Evolutionary conservation across 768 basidiomycete species (phyloP).

Genomic region (Tricholomella constricta): DNA sequence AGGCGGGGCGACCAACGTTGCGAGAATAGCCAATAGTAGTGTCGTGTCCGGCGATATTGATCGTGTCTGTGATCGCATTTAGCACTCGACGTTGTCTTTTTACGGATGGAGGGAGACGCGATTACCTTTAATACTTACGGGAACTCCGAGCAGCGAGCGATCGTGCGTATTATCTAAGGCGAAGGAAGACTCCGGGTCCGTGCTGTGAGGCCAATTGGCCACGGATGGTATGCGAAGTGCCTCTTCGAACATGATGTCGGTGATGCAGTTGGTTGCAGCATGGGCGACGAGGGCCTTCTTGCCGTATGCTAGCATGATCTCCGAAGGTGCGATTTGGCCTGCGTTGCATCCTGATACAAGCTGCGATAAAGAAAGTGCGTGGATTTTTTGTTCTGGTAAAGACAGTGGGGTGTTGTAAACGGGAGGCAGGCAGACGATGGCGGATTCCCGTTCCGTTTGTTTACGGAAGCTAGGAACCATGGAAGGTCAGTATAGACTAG

Average conservation of each 20-base stretch:
- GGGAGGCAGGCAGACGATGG: slow-evolving; percentile 42
- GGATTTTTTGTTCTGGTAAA: slow-evolving; percentile 45
- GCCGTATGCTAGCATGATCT: slow-evolving; percentile 52
- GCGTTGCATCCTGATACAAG: slow-evolving; percentile 47
- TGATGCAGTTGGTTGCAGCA: slow-evolving; percentile 63
- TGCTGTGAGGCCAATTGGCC: slow-evolving; percentile 40
- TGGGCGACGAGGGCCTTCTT: slow-evolving; percentile 59
- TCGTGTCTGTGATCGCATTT: slow-evolving; percentile 35
- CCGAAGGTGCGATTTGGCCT: slow-evolving; percentile 40
- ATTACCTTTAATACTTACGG: slow-evolving; percentile 67
- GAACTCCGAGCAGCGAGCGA: slow-evolving; percentile 63
- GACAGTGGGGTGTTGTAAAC: slow-evolving; percentile 43
- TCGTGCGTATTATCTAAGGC: slow-evolving; percentile 36
- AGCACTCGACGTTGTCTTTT: background rate
- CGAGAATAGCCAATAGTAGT: slow-evolving; percentile 63
- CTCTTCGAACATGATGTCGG: slow-evolving; percentile 63
- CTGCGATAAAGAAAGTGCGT: slow-evolving; percentile 49
- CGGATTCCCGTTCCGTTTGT: slow-evolving; percentile 44
- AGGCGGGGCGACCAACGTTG: slow-evolving; percentile 44
- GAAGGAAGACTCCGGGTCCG: slow-evolving; percentile 35
- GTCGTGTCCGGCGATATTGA: slow-evolving; percentile 58
- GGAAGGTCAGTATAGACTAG: background rate
- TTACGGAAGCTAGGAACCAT: slow-evolving; percentile 39
- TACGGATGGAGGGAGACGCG: slow-evolving; percentile 9
- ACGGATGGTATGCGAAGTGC: slow-evolving; percentile 39